Conservation (phyloP, 345 rosid species). For the Pugionium dolabratum region DNA sequence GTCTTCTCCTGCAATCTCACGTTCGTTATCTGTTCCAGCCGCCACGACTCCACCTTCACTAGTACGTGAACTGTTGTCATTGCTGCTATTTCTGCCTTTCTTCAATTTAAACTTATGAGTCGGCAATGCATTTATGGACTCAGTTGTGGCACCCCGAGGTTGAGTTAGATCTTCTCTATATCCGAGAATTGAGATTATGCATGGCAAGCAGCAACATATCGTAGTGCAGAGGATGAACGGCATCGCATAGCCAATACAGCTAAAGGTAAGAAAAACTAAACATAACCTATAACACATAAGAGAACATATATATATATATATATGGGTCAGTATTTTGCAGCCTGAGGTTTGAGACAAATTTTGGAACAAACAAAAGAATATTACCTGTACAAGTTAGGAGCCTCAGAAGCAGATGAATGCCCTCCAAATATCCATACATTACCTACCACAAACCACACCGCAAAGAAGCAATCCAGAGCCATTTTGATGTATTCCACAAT, state of each 20-base stretch:
- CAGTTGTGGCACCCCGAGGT: slow-evolving; percentile 88
- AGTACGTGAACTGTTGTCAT: slow-evolving; percentile 48
- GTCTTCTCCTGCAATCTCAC: slow-evolving; percentile 81
- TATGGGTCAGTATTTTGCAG: slow-evolving; percentile 17
- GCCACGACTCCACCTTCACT: slow-evolving; percentile 87
- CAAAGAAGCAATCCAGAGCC: slow-evolving; percentile 98
- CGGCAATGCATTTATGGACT: slow-evolving; percentile 84
- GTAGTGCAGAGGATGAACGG: slow-evolving; percentile 98
- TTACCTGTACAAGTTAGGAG: slow-evolving; percentile 96
- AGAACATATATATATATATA: not conserved
- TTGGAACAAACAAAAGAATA: not conserved
- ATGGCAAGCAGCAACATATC: slow-evolving; percentile 95
- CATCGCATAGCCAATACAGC: slow-evolving; percentile 99
- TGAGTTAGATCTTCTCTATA: slow-evolving; percentile 86
- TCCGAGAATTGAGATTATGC: slow-evolving; percentile 90
- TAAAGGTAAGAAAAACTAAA: slow-evolving; percentile 88
- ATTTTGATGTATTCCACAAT: slow-evolving; percentile 90
- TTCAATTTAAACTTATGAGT: slow-evolving; percentile 86
- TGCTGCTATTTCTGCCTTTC: slow-evolving; percentile 57
- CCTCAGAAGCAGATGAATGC: slow-evolving; percentile 77
- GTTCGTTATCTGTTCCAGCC: slow-evolving; percentile 89
- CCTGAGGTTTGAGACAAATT: not conserved
- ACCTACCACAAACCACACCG: slow-evolving; percentile 99
- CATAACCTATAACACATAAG: slow-evolving; percentile 67
- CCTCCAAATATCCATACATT: slow-evolving; percentile 99